A percentile compares a stretch with the other conserved stretches of the same genome.
Conservation (phyloP, 164 flowering plant species). For the Brasenia schreberi region DNA sequence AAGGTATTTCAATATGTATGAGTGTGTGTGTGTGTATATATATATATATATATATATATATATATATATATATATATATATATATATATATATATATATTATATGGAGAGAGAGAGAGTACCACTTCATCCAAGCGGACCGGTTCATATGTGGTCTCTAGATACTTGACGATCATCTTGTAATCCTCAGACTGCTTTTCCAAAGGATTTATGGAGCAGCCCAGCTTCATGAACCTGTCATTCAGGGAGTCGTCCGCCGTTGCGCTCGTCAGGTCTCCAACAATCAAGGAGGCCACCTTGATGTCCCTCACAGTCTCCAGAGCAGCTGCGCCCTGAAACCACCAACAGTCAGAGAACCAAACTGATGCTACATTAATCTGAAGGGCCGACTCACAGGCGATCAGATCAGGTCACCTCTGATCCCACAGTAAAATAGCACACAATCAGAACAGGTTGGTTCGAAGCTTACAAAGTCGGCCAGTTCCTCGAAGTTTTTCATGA, state of each 20-base stretch:
- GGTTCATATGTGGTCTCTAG: slow-evolving; percentile 77
- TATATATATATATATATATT: too few relatives aligned
- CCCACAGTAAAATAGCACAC: too few relatives aligned
- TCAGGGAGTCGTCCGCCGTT: slow-evolving; percentile 65
- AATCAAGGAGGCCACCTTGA: slow-evolving; percentile 46
- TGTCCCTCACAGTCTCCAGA: slow-evolving; percentile 54
- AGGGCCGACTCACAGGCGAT: neutral
- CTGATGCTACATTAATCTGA: neutral
- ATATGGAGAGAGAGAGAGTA: slow-evolving; percentile 10
- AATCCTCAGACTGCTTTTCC: slow-evolving; percentile 56
- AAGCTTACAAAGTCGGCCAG: slow-evolving; percentile 62
- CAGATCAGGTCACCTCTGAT: neutral
- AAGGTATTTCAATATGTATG: neutral
- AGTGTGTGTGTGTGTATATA: neutral
- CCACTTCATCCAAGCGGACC: slow-evolving; percentile 46
- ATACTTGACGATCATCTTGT: slow-evolving; percentile 60
- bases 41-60: too few relatives aligned
- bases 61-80: too few relatives aligned
- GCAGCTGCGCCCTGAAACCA: slow-evolving; percentile 47
- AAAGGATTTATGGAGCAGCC: slow-evolving; percentile 43
- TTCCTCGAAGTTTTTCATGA: slow-evolving; percentile 37
- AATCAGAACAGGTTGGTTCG: neutral
- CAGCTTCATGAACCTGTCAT: slow-evolving; percentile 37
- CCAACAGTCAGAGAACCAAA: neutral
- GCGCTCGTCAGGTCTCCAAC: slow-evolving; percentile 66